These are phyloP conservation scores for Fusarium bulbicola DNA, from an alignment of 2,329 filamentous ascomycete species.

Conservation along the genomic window DNA sequence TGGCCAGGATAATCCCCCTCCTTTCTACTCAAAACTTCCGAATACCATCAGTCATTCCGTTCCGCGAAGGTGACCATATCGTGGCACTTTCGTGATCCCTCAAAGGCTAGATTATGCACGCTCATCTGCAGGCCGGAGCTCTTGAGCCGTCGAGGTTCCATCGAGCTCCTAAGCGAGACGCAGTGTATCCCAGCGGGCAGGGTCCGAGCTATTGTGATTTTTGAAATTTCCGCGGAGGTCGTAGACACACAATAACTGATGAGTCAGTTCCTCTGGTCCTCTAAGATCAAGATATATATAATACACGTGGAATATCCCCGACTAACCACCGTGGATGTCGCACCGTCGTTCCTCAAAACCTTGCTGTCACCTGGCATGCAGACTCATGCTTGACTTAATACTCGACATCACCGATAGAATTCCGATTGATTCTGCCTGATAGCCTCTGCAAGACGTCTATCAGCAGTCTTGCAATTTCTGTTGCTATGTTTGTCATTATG, in stretches of 20 bases:
- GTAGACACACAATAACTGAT: not conserved
- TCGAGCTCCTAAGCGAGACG: not conserved
- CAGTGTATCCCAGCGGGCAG: not conserved
- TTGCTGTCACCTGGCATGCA: not conserved
- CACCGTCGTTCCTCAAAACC: not conserved
- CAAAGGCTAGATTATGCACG: not conserved
- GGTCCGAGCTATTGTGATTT: slow-evolving; percentile 27
- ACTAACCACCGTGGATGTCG: not conserved
- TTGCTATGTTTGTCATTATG: not conserved
- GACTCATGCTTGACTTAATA: not conserved
- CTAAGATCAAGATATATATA: not conserved
- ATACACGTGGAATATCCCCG: not conserved
- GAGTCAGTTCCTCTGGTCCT: not conserved
- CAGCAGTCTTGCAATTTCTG: not conserved
- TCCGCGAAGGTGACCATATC: not conserved
- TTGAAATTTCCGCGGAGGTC: not conserved
- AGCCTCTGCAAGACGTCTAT: not conserved
- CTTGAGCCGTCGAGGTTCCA: not conserved
- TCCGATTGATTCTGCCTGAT: not conserved
- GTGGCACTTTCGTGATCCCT: not conserved
- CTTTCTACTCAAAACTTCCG: not conserved
- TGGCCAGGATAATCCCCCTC: too few relatives aligned
- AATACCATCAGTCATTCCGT: not conserved
- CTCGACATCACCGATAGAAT: not conserved
- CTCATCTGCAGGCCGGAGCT: not conserved